Base-by-base conservation (phyloP, 768 basidiomycete genomes). In the Daedaleopsis sinensis region DNA sequence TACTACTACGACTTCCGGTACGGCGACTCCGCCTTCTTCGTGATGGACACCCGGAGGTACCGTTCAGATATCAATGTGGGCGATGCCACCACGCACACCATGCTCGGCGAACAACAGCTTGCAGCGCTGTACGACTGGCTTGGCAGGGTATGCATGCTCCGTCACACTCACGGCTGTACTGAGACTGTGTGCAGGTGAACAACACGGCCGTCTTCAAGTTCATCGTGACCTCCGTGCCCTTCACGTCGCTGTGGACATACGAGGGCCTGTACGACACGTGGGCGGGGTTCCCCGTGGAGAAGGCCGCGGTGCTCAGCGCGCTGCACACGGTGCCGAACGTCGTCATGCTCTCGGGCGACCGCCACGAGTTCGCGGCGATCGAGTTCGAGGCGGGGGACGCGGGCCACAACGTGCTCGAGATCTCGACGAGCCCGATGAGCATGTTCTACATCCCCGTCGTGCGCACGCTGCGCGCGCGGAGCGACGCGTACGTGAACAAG, bases 281-380 rank as follows among this genome's bases (percentile, higher is more conserved):
- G 89, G 86, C 86, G 0, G 88, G 74, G 0, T 91, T 82, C 72
- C 73, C 79, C 5, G 69, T 70, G 15, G 90, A 92, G 73, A 86
- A 88, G 66, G 76, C 80, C 15, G 72, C 79, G 0, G 72, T 93
- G 13, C 77, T 93, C 32, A 72, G 78, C 23, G 77, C 82, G 0
- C 74, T 93, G 44, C 82, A 87, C 61, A 78, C 83, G 23, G 84
- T 91, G 12, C 87, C 89, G 0, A 91, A 92, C 66, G 83, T 90
- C 49, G 74, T 88, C 68, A 70, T 92, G 53, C 73, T 92, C 48
- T 86, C 85, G 2, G 90, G 90, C 9, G 91, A 91, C 70, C 80
- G 90, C 21, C 91, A 93, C 71, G 90, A 92, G 73, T 92, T 91
- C 67, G 90, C 90, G 1, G 84, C 83, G 5, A 80, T 91, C 65